phyloP scores from a whole-genome alignment of 768 basidiomycete species.

The Boletus vinaceobasis region DNA sequence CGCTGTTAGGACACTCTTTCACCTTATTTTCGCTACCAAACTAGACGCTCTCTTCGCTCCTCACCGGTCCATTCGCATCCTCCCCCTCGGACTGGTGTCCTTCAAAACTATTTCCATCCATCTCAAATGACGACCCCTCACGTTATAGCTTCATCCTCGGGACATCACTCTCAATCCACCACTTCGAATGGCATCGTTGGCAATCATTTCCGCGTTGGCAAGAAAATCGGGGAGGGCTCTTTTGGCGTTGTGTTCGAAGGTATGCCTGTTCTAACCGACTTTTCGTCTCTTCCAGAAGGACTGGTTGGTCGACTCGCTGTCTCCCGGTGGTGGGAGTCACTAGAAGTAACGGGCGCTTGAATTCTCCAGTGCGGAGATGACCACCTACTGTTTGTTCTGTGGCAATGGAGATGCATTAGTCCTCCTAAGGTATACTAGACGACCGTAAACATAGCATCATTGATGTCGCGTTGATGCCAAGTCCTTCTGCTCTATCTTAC shows the following conservation, averaged over 20 bases:
- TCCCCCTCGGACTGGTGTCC: constrained; percentile 29
- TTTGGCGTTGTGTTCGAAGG: constrained; percentile 98
- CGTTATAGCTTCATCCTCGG: constrained; percentile 76
- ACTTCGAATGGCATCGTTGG: constrained; percentile 73
- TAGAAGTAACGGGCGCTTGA: constrained; percentile 12
- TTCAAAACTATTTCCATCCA: neutral
- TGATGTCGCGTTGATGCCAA: constrained; percentile 7
- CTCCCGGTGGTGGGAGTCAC: constrained; percentile 2
- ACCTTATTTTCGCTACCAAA: constrained; percentile 28
- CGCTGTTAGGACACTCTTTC: constrained; percentile 23
- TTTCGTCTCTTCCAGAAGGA: constrained; percentile 1
- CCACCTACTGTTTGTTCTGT: constrained; percentile 1
- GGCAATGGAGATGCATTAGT: constrained; percentile 4
- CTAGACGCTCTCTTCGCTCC: constrained; percentile 21
- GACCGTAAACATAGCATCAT: neutral
- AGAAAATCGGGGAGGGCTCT: constrained; percentile 99
- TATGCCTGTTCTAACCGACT: constrained; percentile 33
- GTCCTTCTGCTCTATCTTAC: neutral
- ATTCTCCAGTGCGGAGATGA: constrained; percentile 1
- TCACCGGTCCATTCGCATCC: constrained; percentile 20
- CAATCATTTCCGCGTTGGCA: constrained; percentile 83
- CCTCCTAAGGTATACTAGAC: constrained; percentile 5
- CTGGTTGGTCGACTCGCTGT: neutral
- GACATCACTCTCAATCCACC: constrained; percentile 61
- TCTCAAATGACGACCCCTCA: constrained; percentile 72